Evolutionary conservation across 306 rosid species (phyloP).

Genomic region (Vachellia pachyceras): DNA sequence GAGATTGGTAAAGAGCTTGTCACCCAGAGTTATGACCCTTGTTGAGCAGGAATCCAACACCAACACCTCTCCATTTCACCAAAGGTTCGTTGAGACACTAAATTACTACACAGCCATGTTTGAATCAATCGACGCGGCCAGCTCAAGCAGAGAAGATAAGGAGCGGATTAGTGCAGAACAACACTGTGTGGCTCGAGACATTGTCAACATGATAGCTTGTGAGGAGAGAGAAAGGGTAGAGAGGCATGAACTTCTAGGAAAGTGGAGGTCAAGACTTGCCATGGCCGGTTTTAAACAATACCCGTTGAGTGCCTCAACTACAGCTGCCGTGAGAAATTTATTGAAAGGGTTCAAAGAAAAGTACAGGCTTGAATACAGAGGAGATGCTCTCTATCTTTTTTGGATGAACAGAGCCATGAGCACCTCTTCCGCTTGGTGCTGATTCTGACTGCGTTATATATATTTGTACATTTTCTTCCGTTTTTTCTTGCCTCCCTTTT

Average conservation of each 20-base stretch:
- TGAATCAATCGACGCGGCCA: conserved; percentile 72
- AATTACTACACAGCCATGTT: conserved; percentile 83
- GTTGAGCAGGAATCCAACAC: conserved; percentile 97
- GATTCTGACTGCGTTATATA: conserved; percentile 24
- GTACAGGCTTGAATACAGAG: conserved; percentile 49
- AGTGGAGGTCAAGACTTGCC: conserved; percentile 79
- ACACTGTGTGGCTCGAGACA: conserved; percentile 89
- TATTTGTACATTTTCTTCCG: conserved; percentile 21
- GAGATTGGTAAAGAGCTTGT: conserved; percentile 76
- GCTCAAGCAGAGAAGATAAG: conserved; percentile 56
- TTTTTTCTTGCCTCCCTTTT: not conserved
- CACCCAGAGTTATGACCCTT: conserved; percentile 80
- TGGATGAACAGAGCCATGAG: conserved; percentile 75
- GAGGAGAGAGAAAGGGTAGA: conserved; percentile 88
- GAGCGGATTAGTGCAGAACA: conserved; percentile 81
- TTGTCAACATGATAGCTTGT: conserved; percentile 95
- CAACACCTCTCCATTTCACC: conserved; percentile 81
- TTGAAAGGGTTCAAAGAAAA: conserved; percentile 59
- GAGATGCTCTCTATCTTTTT: conserved; percentile 69
- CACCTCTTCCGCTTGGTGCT: conserved; percentile 86
- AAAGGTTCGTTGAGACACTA: conserved; percentile 74
- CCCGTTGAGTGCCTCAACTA: conserved; percentile 64
- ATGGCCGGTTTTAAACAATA: conserved; percentile 78
- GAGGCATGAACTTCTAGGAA: conserved; percentile 80
- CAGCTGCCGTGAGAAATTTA: conserved; percentile 42